Evolutionary conservation across 2,329 filamentous ascomycete species (phyloP).

Genomic region (Monilinia fructigena): DNA sequence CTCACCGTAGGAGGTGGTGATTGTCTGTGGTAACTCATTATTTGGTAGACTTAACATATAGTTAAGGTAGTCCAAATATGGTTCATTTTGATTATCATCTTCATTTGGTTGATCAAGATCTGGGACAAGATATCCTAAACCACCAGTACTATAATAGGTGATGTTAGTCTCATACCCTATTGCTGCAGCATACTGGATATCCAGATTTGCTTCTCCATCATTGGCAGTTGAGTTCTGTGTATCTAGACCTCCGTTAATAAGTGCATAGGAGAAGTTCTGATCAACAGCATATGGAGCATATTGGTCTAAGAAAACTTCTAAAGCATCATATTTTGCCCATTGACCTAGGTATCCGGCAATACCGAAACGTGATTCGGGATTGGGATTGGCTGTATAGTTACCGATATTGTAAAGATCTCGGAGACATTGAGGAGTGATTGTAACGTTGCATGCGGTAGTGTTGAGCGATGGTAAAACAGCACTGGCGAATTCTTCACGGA

Average conservation of each 20-base stretch:
- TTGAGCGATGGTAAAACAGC: slow-evolving; percentile 33
- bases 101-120: slow-evolving; percentile 47
- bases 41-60: slow-evolving; percentile 53
- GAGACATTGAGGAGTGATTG: slow-evolving; percentile 41
- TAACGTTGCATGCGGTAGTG: slow-evolving; percentile 35
- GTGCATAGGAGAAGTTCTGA: slow-evolving; percentile 35
- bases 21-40: slow-evolving; percentile 54
- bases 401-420: slow-evolving; percentile 43
- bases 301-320: slow-evolving; percentile 29
- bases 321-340: slow-evolving; percentile 31
- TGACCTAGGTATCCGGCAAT: slow-evolving; percentile 49
- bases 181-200: slow-evolving; percentile 52
- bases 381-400: slow-evolving; percentile 47
- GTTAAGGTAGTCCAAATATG: slow-evolving; percentile 61
- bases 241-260: slow-evolving; percentile 42
- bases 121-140: slow-evolving; percentile 44
- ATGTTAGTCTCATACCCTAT: slow-evolving; percentile 52
- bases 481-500: slow-evolving; percentile 24
- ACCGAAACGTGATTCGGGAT: slow-evolving; percentile 59
- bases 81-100: slow-evolving; percentile 62
- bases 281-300: slow-evolving; percentile 29
- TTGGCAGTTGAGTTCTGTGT: slow-evolving; percentile 42
- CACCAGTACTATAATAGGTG: slow-evolving; percentile 55
- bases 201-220: slow-evolving; percentile 42
- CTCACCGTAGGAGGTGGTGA: slow-evolving; percentile 67